These are phyloP conservation scores for Suillus paluster DNA, from an alignment of 768 basidiomycete genomes.

Conservation along the genomic window DNA sequence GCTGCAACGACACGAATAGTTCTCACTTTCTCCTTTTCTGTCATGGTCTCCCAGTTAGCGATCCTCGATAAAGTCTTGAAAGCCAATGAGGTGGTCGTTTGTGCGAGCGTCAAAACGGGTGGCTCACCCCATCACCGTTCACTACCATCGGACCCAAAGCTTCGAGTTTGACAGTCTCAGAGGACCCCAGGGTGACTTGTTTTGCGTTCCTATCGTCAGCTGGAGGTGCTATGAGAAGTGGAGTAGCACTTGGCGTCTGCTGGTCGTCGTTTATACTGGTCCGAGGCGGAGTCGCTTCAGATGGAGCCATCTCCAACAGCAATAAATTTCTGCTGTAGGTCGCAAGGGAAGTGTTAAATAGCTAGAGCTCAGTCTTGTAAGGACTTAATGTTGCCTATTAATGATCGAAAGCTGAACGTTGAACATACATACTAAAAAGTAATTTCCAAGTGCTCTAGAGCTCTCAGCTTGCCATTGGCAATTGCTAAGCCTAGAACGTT, in stretches of 20 bases:
- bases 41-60: slow-evolving; percentile 65
- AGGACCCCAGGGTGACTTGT: slow-evolving; percentile 20
- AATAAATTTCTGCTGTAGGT: neutral
- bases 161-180: slow-evolving; percentile 52
- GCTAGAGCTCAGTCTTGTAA: neutral
- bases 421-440: too few species aligned
- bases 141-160: slow-evolving; percentile 70
- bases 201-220: slow-evolving; percentile 13
- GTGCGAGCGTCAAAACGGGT: neutral
- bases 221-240: slow-evolving; percentile 17
- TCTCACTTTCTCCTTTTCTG: slow-evolving; percentile 57
- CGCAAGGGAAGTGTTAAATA: neutral
- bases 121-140: slow-evolving; percentile 64
- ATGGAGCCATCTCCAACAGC: neutral
- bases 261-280: neutral
- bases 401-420: too few species aligned
- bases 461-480: too few species aligned
- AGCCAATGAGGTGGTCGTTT: neutral
- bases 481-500: too few species aligned
- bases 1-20: slow-evolving; percentile 57
- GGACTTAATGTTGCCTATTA: neutral
- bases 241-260: neutral
- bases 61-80: slow-evolving; percentile 66
- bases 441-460: too few species aligned
- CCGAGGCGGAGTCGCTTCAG: too few species aligned